These are phyloP conservation scores for Seiridium unicorne DNA, from an alignment of 2,329 filamentous ascomycete genomes.

Conservation along the genomic window DNA sequence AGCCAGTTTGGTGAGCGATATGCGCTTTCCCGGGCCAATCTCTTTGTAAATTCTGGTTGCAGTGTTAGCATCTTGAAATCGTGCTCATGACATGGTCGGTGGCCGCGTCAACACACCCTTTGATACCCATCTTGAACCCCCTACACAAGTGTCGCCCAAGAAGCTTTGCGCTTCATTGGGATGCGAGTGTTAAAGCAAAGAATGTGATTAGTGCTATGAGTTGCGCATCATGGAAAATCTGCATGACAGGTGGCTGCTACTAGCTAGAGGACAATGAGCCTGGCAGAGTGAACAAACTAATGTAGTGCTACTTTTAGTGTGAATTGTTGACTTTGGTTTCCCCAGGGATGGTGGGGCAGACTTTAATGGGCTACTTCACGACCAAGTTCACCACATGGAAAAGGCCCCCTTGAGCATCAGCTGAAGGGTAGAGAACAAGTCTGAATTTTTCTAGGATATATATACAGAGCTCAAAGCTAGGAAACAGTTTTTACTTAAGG, in stretches of 20 bases:
- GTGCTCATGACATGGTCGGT: conserved; percentile 7
- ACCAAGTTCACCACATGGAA: background rate
- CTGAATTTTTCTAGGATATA: too few species aligned
- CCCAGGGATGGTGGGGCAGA: conserved; percentile 9
- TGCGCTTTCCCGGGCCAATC: conserved; percentile 75
- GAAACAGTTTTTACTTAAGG: too few species aligned
- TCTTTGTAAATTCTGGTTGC: conserved; percentile 77
- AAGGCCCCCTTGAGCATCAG: background rate
- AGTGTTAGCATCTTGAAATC: conserved; percentile 13
- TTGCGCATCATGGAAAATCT: background rate
- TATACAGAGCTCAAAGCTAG: too few species aligned
- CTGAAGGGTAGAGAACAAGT: too few species aligned
- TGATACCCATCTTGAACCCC: conserved; percentile 57
- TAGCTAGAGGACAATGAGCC: background rate
- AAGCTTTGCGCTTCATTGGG: background rate
- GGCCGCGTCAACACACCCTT: conserved; percentile 44
- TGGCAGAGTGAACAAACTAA: background rate
- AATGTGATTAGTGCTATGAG: background rate
- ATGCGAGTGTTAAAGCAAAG: background rate
- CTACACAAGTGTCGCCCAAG: background rate
- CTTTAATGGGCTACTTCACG: background rate
- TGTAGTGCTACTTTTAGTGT: background rate
- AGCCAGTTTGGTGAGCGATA: conserved; percentile 81
- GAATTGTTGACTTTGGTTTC: conserved; percentile 12
- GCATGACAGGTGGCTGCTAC: background rate